Conservation (phyloP, 768 basidiomycete genomes). For the Albatrellus ellisii region DNA sequence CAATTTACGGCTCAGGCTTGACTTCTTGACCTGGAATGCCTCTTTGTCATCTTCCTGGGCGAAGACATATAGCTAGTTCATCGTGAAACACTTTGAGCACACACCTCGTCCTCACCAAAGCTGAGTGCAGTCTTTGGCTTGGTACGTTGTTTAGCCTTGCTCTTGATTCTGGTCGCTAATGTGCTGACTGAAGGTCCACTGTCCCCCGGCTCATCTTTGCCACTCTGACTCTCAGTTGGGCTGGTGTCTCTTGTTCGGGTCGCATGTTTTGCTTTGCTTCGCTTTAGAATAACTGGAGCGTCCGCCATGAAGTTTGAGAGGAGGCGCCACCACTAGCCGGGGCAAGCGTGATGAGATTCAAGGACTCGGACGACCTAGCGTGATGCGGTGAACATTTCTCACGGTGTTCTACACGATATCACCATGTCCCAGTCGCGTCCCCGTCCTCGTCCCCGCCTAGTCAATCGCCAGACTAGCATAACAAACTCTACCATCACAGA, state of each 20-base stretch:
- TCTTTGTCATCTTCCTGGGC: slow-evolving; percentile 45
- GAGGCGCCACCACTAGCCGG: background rate
- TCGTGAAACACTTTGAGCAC: slow-evolving; percentile 8
- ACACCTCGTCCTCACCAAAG: slow-evolving; percentile 64
- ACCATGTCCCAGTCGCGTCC: slow-evolving; percentile 2
- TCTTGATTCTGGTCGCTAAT: slow-evolving; percentile 56
- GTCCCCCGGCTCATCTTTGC: slow-evolving; percentile 17
- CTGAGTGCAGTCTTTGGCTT: slow-evolving; percentile 60
- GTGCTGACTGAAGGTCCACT: slow-evolving; percentile 39
- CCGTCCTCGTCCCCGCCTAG: slow-evolving; percentile 13
- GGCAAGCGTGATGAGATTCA: slow-evolving; percentile 1
- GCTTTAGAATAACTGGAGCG: slow-evolving; percentile 29
- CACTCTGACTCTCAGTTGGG: slow-evolving; percentile 5
- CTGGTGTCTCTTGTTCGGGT: slow-evolving; percentile 29
- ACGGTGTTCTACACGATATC: background rate
- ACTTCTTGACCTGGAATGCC: slow-evolving; percentile 72
- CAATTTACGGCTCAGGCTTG: slow-evolving; percentile 56
- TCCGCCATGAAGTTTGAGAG: slow-evolving; percentile 16
- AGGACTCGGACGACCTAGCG: background rate
- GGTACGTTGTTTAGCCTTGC: slow-evolving; percentile 45
- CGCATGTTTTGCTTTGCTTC: slow-evolving; percentile 26
- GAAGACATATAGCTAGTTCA: background rate
- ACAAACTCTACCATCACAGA: background rate
- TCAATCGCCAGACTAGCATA: slow-evolving; percentile 7
- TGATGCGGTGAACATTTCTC: background rate